Evolutionary conservation across 768 basidiomycete genomes (phyloP).

Genomic region (Boletus coccyginus): DNA sequence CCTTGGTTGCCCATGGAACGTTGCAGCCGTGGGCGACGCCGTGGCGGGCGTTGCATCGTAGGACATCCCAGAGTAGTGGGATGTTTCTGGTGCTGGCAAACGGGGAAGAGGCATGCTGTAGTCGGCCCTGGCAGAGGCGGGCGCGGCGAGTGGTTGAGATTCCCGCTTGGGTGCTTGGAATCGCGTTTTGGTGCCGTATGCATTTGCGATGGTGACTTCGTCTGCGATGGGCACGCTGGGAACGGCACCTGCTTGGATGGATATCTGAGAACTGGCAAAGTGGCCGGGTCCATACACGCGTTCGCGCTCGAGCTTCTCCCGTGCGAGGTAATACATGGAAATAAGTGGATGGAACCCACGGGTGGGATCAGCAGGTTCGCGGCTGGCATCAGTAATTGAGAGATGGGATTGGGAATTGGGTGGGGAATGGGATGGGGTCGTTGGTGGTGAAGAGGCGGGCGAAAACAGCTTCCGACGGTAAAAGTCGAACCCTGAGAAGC

Average conservation of each 20-base stretch:
- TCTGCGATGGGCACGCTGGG: slow-evolving; percentile 18
- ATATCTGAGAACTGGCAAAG: slow-evolving; percentile 90
- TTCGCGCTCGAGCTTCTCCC: slow-evolving; percentile 95
- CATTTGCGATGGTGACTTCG: slow-evolving; percentile 13
- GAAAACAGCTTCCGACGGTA: slow-evolving; percentile 87
- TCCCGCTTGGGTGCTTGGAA: slow-evolving; percentile 35
- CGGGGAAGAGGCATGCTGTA: slow-evolving; percentile 83
- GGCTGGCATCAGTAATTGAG: slow-evolving; percentile 45
- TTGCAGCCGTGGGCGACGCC: slow-evolving; percentile 55
- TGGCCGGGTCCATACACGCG: slow-evolving; percentile 90
- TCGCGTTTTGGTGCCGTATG: slow-evolving; percentile 27
- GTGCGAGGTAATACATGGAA: slow-evolving; percentile 93
- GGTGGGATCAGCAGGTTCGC: slow-evolving; percentile 74
- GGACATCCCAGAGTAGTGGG: slow-evolving; percentile 79
- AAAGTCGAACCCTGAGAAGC: slow-evolving; percentile 96
- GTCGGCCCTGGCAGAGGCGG: slow-evolving; percentile 50
- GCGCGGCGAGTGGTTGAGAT: slow-evolving; percentile 19
- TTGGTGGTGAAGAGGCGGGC: slow-evolving; percentile 44
- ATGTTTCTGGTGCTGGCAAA: slow-evolving; percentile 76
- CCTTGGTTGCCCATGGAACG: slow-evolving; percentile 61
- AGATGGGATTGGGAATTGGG: slow-evolving; percentile 58
- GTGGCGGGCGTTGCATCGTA: slow-evolving; percentile 56
- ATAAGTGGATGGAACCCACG: slow-evolving; percentile 92
- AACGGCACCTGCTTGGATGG: slow-evolving; percentile 39
- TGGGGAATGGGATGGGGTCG: slow-evolving; percentile 58